Evolutionary conservation across 805 yeast genomes (phyloP).

Genomic region (Yamadazyma akitaensis): DNA sequence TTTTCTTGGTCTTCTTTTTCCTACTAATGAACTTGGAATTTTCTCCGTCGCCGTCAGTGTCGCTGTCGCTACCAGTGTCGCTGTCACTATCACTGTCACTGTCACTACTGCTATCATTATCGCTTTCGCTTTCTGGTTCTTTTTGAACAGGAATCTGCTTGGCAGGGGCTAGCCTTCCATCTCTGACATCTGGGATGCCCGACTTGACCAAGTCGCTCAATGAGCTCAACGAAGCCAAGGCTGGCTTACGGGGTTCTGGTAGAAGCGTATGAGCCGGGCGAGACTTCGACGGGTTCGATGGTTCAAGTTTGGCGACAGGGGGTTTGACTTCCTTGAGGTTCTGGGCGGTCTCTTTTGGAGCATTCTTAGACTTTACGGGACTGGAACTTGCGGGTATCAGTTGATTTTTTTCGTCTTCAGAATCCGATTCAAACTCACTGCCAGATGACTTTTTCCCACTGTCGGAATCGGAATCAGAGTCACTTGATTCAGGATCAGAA

Average conservation of each 20-base stretch:
- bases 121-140: slow-evolving; percentile 6
- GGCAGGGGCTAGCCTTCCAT: slow-evolving; percentile 22
- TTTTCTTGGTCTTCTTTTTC: slow-evolving; percentile 16
- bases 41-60: slow-evolving; percentile 4
- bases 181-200: slow-evolving; percentile 68
- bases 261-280: neutral
- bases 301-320: neutral
- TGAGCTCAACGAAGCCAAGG: slow-evolving; percentile 46
- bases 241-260: slow-evolving; percentile 24
- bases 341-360: neutral
- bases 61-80: slow-evolving; percentile 7
- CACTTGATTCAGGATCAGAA: slow-evolving; percentile 4
- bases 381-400: neutral
- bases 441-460: neutral
- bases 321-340: neutral
- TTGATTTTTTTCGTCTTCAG: neutral
- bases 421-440: neutral
- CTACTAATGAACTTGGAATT: slow-evolving; percentile 1
- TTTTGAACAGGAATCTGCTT: slow-evolving; percentile 12
- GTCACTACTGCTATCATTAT: slow-evolving; percentile 14
- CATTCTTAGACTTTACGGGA: neutral
- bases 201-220: slow-evolving; percentile 58
- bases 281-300: neutral
- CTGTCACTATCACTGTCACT: slow-evolving; percentile 12
- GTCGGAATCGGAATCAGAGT: slow-evolving; percentile 2